phyloP scores from a whole-genome alignment of 768 basidiomycete genomes.

The Xerocomellus intermedius region DNA sequence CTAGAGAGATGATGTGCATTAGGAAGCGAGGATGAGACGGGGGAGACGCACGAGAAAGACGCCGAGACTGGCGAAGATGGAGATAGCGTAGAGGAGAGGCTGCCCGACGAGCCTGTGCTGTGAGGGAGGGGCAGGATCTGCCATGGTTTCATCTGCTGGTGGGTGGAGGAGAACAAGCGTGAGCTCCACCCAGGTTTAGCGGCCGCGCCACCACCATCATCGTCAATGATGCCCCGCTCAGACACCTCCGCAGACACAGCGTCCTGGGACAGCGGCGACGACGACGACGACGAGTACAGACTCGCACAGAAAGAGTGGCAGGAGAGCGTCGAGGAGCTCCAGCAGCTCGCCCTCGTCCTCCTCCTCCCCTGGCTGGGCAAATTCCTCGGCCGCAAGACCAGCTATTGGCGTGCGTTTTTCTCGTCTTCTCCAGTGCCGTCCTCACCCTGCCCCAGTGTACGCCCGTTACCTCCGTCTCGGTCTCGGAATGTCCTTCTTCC shows the following conservation, averaged over 20 bases:
- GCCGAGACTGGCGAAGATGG: slow-evolving; percentile 78
- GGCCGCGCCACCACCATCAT: slow-evolving; percentile 32
- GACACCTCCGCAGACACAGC: slow-evolving; percentile 56
- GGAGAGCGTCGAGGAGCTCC: slow-evolving; percentile 82
- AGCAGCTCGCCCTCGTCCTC: slow-evolving; percentile 75
- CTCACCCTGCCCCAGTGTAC: slow-evolving; percentile 50
- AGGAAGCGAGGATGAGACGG: background rate
- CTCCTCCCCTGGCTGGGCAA: slow-evolving; percentile 86
- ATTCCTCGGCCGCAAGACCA: slow-evolving; percentile 83
- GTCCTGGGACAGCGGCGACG: slow-evolving; percentile 57
- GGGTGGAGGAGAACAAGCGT: slow-evolving; percentile 18
- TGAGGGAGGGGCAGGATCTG: slow-evolving; percentile 29
- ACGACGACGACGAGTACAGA: slow-evolving; percentile 67
- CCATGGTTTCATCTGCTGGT: slow-evolving; percentile 55
- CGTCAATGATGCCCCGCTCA: slow-evolving; percentile 70
- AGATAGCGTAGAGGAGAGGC: slow-evolving; percentile 74
- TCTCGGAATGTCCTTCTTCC: slow-evolving; percentile 60
- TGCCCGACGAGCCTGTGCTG: slow-evolving; percentile 69
- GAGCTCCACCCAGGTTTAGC: slow-evolving; percentile 1
- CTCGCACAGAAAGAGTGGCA: slow-evolving; percentile 91
- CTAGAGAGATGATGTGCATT: slow-evolving; percentile 34
- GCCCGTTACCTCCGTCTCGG: slow-evolving; percentile 69
- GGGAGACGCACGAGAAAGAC: slow-evolving; percentile 70
- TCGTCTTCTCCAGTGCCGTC: slow-evolving; percentile 3
- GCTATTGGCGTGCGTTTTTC: slow-evolving; percentile 70